A percentile compares a stretch with the other conserved stretches of the same genome.
Evolutionary conservation across 345 rosid species (phyloP).

Genomic region (Euphorbia pulcherrima): DNA sequence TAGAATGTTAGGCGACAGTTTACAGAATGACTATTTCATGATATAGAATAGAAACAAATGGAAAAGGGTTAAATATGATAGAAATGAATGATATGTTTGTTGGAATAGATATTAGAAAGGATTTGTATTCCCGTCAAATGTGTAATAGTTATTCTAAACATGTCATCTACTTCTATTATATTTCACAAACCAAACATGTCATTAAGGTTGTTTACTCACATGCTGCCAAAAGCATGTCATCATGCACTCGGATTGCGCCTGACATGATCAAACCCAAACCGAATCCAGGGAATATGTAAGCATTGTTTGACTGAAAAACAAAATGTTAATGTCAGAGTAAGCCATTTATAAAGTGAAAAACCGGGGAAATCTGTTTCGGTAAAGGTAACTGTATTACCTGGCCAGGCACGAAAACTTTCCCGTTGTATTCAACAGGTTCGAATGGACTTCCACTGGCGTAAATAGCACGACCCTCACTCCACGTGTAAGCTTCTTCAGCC

Average conservation of each 20-base stretch:
- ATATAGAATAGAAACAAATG: too few relatives aligned
- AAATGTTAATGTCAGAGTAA: not conserved
- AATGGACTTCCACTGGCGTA: conserved; percentile 99
- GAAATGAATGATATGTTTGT: too few relatives aligned
- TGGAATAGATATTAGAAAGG: too few relatives aligned
- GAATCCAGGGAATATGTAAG: conserved; percentile 88
- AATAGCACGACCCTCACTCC: conserved; percentile 94
- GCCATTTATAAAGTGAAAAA: not conserved
- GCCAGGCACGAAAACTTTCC: conserved; percentile 68
- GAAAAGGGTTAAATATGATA: too few relatives aligned
- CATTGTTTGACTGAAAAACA: conserved; percentile 80
- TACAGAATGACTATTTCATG: too few relatives aligned
- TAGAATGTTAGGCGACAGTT: too few relatives aligned
- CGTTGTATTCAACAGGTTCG: conserved; percentile 65
- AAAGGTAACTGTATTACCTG: conserved; percentile 61
- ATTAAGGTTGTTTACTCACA: conserved; percentile 51
- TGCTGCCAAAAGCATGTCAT: conserved; percentile 97
- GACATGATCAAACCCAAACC: conserved; percentile 93
- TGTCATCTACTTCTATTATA: too few relatives aligned
- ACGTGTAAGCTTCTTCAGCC: conserved; percentile 88
- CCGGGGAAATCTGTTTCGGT: conserved; percentile 5
- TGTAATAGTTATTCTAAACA: too few relatives aligned
- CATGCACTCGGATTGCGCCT: conserved; percentile 82
- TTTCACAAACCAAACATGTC: too few relatives aligned
- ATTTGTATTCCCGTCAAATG: too few relatives aligned